These are phyloP conservation scores for Lagenaria siceraria DNA, from an alignment of 306 rosid genomes.

Conservation along the genomic window DNA sequence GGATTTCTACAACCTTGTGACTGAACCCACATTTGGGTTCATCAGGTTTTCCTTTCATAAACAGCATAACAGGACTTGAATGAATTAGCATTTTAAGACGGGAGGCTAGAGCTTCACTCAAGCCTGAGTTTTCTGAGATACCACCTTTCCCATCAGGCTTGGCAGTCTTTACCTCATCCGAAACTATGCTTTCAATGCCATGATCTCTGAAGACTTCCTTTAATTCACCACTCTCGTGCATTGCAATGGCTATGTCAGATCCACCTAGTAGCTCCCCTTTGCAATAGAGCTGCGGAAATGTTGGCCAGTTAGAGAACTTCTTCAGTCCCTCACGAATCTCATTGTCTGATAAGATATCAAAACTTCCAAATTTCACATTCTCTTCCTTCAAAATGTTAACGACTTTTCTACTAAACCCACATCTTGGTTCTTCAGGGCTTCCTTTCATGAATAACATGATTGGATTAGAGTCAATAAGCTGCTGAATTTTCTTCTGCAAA, in stretches of 20 bases:
- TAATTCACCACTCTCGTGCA: constrained; percentile 88
- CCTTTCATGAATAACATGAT: constrained; percentile 88
- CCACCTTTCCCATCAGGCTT: constrained; percentile 53
- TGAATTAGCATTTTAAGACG: constrained; percentile 48
- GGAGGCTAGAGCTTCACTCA: constrained; percentile 48
- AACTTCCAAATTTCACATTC: constrained; percentile 70
- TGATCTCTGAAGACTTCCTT: constrained; percentile 68
- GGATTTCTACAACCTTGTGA: constrained; percentile 86
- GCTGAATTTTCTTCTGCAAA: constrained; percentile 40
- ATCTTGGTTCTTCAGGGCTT: constrained; percentile 64
- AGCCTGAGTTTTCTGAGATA: constrained; percentile 37
- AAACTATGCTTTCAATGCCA: constrained; percentile 29
- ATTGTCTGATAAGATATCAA: constrained; percentile 56
- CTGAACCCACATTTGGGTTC: constrained; percentile 95
- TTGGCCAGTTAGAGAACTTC: constrained; percentile 88
- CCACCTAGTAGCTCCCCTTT: constrained; percentile 95
- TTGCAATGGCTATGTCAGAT: constrained; percentile 68
- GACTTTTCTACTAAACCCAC: constrained; percentile 81
- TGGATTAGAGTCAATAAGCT: constrained; percentile 43
- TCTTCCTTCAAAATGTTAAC: constrained; percentile 65
- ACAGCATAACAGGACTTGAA: constrained; percentile 61
- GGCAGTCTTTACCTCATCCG: constrained; percentile 21
- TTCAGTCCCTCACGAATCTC: constrained; percentile 79
- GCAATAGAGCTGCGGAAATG: constrained; percentile 87
- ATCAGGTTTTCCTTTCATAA: constrained; percentile 84